phyloP scores from a whole-genome alignment of 208 protist species.

The Novymonas esmeraldas region DNA sequence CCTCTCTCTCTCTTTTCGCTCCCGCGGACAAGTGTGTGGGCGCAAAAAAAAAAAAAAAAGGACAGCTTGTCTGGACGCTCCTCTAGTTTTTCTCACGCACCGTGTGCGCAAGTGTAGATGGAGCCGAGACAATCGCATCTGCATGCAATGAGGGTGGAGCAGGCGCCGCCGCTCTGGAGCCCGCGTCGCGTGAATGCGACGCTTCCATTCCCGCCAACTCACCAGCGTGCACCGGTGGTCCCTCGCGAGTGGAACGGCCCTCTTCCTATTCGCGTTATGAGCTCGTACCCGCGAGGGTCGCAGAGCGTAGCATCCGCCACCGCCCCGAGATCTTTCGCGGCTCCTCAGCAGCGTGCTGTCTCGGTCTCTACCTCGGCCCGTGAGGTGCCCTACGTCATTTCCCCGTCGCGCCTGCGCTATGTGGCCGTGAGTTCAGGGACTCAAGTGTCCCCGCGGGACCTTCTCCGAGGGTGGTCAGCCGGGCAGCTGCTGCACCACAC shows the following conservation, averaged over 20 bases:
- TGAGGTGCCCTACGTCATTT: background rate
- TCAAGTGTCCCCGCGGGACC: background rate
- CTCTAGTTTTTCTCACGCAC: too few relatives aligned
- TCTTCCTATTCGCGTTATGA: background rate
- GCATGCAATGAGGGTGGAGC: too few relatives aligned
- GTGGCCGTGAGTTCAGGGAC: slow-evolving; percentile 1
- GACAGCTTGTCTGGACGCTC: too few relatives aligned
- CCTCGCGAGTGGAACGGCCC: background rate
- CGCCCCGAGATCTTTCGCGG: background rate
- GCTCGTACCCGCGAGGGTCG: background rate
- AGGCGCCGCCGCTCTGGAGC: background rate
- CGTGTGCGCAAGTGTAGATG: too few relatives aligned
- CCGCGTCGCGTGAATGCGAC: background rate
- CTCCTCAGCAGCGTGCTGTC: background rate
- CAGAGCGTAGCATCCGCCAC: background rate
- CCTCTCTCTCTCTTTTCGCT: background rate
- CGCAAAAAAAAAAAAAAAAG: background rate
- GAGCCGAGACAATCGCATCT: too few relatives aligned
- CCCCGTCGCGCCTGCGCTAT: slow-evolving; percentile 9
- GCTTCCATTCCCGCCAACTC: background rate
- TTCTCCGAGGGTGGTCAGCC: background rate
- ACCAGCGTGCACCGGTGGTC: background rate
- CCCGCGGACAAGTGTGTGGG: too few relatives aligned
- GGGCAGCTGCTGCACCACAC: background rate
- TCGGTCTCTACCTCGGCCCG: background rate